Percentiles rank a stretch among this genome's conserved stretches.
These are phyloP conservation scores for Paraleonurus japonicus DNA, from an alignment of 257 asterid species.

Conservation along the genomic window DNA sequence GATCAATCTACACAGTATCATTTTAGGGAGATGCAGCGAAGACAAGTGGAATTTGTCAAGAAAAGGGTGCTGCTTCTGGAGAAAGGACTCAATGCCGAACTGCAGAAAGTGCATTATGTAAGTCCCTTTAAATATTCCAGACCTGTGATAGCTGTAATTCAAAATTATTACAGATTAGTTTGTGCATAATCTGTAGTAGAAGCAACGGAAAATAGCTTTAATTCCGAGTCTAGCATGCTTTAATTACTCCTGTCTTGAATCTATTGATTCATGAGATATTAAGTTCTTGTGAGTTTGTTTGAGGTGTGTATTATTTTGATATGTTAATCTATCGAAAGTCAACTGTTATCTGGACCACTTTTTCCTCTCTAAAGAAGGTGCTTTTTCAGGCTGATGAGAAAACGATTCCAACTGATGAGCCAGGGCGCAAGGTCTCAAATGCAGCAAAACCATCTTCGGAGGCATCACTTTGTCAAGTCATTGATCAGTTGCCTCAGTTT, in stretches of 20 bases:
- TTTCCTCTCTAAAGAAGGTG: conserved; percentile 24
- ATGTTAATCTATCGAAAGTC: not conserved
- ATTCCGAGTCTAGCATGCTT: conserved; percentile 3
- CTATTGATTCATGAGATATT: not conserved
- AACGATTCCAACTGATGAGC: conserved; percentile 41
- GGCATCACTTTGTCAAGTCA: conserved; percentile 41
- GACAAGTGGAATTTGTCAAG: conserved; percentile 86
- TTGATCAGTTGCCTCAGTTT: conserved; percentile 53
- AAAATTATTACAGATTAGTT: not conserved
- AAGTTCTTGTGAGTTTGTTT: conserved; percentile 2
- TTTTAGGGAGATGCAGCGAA: conserved; percentile 91
- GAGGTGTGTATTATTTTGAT: conserved; percentile 13
- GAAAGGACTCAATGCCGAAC: conserved; percentile 75
- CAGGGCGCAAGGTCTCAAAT: conserved; percentile 49
- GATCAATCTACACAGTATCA: conserved; percentile 58
- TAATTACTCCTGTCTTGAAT: not conserved
- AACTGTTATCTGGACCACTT: conserved; percentile 1
- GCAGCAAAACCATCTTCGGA: conserved; percentile 35
- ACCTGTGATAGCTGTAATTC: conserved; percentile 3
- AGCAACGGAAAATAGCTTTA: conserved; percentile 15
- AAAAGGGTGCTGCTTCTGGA: conserved; percentile 91
- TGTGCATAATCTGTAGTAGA: conserved; percentile 3
- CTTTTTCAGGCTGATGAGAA: conserved; percentile 60
- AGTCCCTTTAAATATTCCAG: conserved; percentile 39
- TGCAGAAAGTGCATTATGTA: conserved; percentile 62